Evolutionary conservation across 805 yeast species (phyloP).

Genomic region (Saccharomycopsis sp.): DNA sequence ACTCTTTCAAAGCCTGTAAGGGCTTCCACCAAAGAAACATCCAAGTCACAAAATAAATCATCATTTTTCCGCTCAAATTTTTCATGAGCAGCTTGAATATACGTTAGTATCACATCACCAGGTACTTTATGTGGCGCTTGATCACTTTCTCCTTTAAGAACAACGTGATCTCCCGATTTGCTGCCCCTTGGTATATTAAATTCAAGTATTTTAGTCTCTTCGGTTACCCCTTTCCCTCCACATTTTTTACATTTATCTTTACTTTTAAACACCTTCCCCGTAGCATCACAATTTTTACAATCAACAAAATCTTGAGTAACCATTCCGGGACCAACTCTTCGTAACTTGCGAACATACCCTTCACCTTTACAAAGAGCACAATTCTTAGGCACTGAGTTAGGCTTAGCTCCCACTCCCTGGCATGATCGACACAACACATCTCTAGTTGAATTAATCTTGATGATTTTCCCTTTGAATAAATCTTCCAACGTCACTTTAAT

Average conservation of each 20-base stretch:
- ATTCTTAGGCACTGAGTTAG: conserved; percentile 43
- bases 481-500: conserved; percentile 66
- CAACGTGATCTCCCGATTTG: conserved; percentile 51
- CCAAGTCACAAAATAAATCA: conserved; percentile 56
- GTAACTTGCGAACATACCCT: conserved; percentile 54
- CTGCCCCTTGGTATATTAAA: conserved; percentile 74
- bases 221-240: conserved; percentile 51
- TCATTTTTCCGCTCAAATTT: conserved; percentile 49
- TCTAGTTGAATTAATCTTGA: conserved; percentile 67
- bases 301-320: conserved; percentile 53
- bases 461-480: conserved; percentile 70
- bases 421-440: conserved; percentile 68
- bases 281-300: conserved; percentile 67
- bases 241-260: conserved; percentile 79
- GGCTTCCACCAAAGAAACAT: conserved; percentile 70
- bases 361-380: conserved; percentile 71
- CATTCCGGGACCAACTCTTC: conserved; percentile 68
- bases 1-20: conserved; percentile 71
- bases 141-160: conserved; percentile 67
- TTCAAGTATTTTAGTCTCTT: conserved; percentile 66
- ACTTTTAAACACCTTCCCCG: conserved; percentile 50
- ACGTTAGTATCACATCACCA: conserved; percentile 69
- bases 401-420: conserved; percentile 67
- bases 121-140: conserved; percentile 63
- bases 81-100: conserved; percentile 41